These are phyloP conservation scores for Scutellaria minor DNA, from an alignment of 257 asterid species.

Conservation along the genomic window DNA sequence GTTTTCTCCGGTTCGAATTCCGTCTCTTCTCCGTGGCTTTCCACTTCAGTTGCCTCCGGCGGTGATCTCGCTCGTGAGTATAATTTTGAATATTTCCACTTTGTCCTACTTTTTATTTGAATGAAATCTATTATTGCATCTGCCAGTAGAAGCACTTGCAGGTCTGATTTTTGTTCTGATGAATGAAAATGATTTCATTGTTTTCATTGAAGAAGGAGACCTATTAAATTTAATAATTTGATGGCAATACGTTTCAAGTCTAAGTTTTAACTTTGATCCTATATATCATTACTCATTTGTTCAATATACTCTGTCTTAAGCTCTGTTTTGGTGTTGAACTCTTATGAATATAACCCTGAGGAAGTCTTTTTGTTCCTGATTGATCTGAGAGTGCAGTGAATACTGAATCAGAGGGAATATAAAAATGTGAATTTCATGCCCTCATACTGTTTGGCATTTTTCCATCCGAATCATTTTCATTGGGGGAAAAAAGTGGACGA, in stretches of 20 bases:
- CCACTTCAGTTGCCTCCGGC: slow-evolving; percentile 45
- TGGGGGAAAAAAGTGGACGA: background rate
- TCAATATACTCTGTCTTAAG: slow-evolving; percentile 13
- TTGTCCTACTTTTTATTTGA: slow-evolving; percentile 8
- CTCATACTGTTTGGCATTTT: background rate
- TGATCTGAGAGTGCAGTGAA: background rate
- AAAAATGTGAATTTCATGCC: background rate
- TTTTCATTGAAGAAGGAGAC: background rate
- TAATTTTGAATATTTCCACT: background rate
- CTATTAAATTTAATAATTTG: background rate
- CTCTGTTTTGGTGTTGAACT: slow-evolving; percentile 22
- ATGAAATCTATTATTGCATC: slow-evolving; percentile 20
- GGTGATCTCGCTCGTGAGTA: slow-evolving; percentile 32
- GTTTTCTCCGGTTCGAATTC: slow-evolving; percentile 65
- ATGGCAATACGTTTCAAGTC: slow-evolving; percentile 18
- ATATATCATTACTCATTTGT: background rate
- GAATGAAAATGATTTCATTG: background rate
- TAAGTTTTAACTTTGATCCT: background rate
- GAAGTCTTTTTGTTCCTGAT: slow-evolving; percentile 15
- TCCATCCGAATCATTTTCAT: slow-evolving; percentile 22
- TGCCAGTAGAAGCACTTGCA: background rate
- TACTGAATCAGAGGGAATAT: background rate
- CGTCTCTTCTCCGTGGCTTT: slow-evolving; percentile 47
- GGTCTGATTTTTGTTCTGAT: background rate
- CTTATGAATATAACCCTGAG: slow-evolving; percentile 10